Conservation (phyloP, 345 rosid species). For the Barbarea vulgaris region DNA sequence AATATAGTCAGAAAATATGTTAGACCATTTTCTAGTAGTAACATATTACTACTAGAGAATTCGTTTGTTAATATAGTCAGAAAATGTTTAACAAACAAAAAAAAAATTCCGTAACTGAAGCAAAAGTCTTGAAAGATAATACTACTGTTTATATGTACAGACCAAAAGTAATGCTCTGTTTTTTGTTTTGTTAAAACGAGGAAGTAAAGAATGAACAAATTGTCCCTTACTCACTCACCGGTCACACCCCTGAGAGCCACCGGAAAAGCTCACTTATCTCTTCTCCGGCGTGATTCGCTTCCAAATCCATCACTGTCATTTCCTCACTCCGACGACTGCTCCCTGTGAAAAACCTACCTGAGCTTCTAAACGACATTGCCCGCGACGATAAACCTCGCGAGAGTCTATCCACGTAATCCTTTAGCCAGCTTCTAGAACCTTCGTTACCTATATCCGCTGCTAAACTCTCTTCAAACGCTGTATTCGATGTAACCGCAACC, state of each 20-base stretch:
- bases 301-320: conserved; percentile 52
- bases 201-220: conserved; percentile 9
- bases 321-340: conserved; percentile 80
- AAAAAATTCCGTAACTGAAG: not conserved
- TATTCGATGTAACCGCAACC: conserved; percentile 27
- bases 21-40: too few species aligned
- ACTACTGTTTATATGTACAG: conserved; percentile 27
- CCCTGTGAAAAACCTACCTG: conserved; percentile 75
- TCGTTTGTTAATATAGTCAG: not conserved
- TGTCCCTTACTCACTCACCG: conserved; percentile 14
- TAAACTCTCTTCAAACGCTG: conserved; percentile 46
- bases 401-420: conserved; percentile 80
- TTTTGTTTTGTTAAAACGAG: not conserved
- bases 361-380: conserved; percentile 69
- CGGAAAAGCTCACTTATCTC: conserved; percentile 91
- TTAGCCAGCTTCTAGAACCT: conserved; percentile 73
- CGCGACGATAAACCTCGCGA: conserved; percentile 71
- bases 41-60: conserved; percentile 20
- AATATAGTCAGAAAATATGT: conserved; percentile 6
- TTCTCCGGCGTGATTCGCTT: conserved; percentile 73
- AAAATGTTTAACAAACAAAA: not conserved
- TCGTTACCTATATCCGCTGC: conserved; percentile 58
- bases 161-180: conserved; percentile 34
- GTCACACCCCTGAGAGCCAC: conserved; percentile 84
- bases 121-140: conserved; percentile 6